Conservation (phyloP, 805 yeast species). For the Starmerella bombicola region DNA sequence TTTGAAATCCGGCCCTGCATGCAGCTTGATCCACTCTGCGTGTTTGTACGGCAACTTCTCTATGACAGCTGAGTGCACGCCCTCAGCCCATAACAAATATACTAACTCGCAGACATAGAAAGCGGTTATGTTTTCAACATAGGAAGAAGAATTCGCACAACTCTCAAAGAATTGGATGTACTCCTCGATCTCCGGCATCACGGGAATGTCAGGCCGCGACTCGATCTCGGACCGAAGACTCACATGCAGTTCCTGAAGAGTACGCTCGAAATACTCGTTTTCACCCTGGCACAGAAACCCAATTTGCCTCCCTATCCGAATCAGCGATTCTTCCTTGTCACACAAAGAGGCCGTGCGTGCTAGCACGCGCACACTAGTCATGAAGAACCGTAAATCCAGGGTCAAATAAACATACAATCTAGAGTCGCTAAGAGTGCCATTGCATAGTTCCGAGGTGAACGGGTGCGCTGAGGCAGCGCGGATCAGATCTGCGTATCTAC, state of each 20-base stretch:
- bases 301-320: constrained; percentile 10
- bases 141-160: not conserved
- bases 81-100: constrained; percentile 17
- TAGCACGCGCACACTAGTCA: constrained; percentile 2
- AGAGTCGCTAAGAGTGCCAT: constrained; percentile 10
- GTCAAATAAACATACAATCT: constrained; percentile 8
- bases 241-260: constrained; percentile 4
- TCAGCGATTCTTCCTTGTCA: constrained; percentile 6
- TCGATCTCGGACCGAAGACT: not conserved
- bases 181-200: constrained; percentile 4
- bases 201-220: not conserved
- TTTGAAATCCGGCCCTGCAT: constrained; percentile 13
- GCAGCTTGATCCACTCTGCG: constrained; percentile 17
- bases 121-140: constrained; percentile 9
- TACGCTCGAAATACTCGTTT: constrained; percentile 12
- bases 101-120: constrained; percentile 15
- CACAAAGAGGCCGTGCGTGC: constrained; percentile 11
- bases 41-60: constrained; percentile 10
- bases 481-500: not conserved
- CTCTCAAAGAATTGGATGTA: constrained; percentile 3
- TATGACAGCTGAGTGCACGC: not conserved
- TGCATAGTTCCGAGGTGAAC: constrained; percentile 11
- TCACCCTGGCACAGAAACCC: constrained; percentile 12
- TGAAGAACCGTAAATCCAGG: constrained; percentile 16
- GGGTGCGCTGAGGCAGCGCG: constrained; percentile 5